Conservation (phyloP, 208 protist genomes). For the Acanthamoeba triangularis region DNA sequence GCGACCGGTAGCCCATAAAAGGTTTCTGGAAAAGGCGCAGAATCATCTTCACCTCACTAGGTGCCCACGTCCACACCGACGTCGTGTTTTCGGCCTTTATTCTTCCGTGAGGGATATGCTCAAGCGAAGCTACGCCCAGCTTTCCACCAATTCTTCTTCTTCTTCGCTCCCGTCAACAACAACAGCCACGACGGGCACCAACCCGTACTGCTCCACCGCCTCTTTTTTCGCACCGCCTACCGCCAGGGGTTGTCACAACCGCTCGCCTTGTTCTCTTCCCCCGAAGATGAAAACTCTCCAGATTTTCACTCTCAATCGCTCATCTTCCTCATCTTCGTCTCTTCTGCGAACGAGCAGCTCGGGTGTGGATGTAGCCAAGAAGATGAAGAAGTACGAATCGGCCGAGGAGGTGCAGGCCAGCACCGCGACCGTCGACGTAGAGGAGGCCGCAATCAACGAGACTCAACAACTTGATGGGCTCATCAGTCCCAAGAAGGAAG, state of each 20-base stretch:
- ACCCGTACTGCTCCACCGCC: neutral
- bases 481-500: neutral
- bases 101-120: neutral
- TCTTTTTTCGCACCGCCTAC: neutral
- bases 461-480: too few species aligned
- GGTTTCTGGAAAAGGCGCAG: conserved; percentile 13
- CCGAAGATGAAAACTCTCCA: conserved; percentile 14
- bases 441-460: neutral
- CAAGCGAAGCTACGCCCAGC: conserved; percentile 8
- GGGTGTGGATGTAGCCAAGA: neutral
- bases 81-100: neutral
- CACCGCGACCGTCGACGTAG: neutral
- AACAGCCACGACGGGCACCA: neutral
- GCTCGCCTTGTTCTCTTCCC: neutral
- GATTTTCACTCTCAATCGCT: neutral
- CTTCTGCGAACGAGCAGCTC: neutral
- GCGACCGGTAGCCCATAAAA: neutral
- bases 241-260: too few species aligned
- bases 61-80: too few species aligned
- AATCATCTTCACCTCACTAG: neutral
- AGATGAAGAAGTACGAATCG: conserved; percentile 9
- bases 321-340: neutral
- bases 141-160: neutral
- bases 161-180: neutral
- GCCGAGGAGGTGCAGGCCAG: neutral